These are phyloP conservation scores for Oryza meridionalis DNA, from an alignment of 176 grass and related monocot genomes.

Conservation along the genomic window DNA sequence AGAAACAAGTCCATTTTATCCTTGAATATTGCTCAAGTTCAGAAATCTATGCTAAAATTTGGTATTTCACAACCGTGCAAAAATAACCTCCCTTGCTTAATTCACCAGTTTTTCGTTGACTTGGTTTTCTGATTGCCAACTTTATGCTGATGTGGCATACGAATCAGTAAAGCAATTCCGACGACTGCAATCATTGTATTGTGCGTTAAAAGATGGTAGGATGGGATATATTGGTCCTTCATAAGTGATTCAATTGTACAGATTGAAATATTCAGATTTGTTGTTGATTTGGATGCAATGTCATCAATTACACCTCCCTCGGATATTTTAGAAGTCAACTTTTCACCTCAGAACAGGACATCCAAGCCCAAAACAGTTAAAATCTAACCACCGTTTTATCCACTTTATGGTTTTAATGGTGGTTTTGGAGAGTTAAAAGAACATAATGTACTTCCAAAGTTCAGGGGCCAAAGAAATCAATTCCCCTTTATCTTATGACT, in stretches of 20 bases:
- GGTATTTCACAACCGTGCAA: neutral
- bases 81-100: neutral
- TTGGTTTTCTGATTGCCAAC: neutral
- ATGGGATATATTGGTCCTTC: too few species aligned
- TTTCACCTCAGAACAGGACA: neutral
- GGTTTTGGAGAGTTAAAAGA: slow-evolving; percentile 14
- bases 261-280: neutral
- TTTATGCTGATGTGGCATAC: neutral
- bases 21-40: neutral
- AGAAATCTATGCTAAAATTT: neutral
- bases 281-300: neutral
- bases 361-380: slow-evolving; percentile 1
- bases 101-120: neutral
- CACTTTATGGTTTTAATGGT: neutral
- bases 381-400: neutral
- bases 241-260: neutral
- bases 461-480: slow-evolving; percentile 22
- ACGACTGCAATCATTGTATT: too few species aligned
- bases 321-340: neutral
- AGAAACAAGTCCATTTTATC: neutral
- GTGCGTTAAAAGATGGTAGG: too few species aligned
- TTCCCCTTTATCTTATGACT: neutral
- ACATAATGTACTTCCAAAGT: neutral
- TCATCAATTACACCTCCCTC: neutral
- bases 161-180: neutral